phyloP scores from a whole-genome alignment of 148 eudicot species.

The Chenopodium formosanum region DNA sequence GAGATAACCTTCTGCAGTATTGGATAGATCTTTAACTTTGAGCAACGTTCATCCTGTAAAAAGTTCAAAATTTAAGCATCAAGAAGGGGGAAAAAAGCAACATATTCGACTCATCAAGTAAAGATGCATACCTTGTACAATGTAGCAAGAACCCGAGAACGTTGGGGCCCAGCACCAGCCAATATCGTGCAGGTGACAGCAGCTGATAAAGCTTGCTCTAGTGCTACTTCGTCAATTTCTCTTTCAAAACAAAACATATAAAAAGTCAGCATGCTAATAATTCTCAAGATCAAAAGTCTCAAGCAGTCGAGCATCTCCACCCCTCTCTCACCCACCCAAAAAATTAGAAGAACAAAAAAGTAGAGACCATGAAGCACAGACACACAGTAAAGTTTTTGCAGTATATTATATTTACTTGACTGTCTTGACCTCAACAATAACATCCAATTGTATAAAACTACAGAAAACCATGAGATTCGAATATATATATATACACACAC shows the following conservation, averaged over 20 bases:
- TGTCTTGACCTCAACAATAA: too few species aligned
- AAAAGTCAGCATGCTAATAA: neutral
- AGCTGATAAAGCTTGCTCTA: conserved; percentile 93
- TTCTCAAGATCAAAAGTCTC: neutral
- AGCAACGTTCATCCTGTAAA: conserved; percentile 95
- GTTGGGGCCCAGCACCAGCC: conserved; percentile 99
- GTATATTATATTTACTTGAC: too few species aligned
- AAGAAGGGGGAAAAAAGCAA: conserved; percentile 3
- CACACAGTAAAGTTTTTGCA: too few species aligned
- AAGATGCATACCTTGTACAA: conserved; percentile 69
- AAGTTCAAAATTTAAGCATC: conserved; percentile 13
- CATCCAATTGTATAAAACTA: too few species aligned
- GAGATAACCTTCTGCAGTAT: conserved; percentile 86
- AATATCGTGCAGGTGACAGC: conserved; percentile 96
- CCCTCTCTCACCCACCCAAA: too few species aligned
- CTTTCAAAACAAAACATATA: conserved; percentile 19
- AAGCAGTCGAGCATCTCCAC: neutral
- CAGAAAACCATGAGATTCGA: too few species aligned
- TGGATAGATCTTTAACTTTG: conserved; percentile 94
- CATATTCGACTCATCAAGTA: conserved; percentile 1
- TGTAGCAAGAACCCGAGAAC: conserved; percentile 97
- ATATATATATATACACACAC: too few species aligned
- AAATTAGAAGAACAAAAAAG: neutral
- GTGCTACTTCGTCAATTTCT: conserved; percentile 82
- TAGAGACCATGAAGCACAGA: neutral